Conservation (phyloP, 805 yeast species). For the Yamadazyma paraphyllophila region DNA sequence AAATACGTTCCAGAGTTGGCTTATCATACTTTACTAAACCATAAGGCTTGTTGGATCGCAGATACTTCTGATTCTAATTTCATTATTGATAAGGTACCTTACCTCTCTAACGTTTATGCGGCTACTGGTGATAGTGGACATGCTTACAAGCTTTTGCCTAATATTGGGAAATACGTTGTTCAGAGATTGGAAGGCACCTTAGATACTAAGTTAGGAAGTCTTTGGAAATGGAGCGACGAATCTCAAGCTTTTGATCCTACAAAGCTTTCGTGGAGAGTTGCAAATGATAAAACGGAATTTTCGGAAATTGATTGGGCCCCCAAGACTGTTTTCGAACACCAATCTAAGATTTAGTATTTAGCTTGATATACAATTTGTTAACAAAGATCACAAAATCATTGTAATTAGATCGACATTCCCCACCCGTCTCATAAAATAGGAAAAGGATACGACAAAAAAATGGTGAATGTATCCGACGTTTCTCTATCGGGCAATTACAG, state of each 20-base stretch:
- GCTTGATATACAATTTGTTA: not conserved
- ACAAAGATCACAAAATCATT: no score
- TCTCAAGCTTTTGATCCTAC: conserved; percentile 11
- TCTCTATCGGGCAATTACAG: not conserved
- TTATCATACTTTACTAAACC: conserved; percentile 19
- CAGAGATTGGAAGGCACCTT: conserved; percentile 10
- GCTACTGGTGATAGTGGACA: conserved; percentile 42
- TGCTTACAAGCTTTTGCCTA: conserved; percentile 36
- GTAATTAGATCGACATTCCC: no score
- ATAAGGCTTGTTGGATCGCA: conserved; percentile 31
- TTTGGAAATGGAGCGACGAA: conserved; percentile 18
- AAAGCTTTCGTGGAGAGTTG: conserved; percentile 12
- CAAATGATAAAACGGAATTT: conserved; percentile 9
- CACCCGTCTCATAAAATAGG: not conserved
- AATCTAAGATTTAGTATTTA: not conserved
- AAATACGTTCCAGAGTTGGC: conserved; percentile 41
- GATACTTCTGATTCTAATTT: conserved; percentile 34
- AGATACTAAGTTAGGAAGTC: conserved; percentile 3
- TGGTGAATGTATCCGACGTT: not conserved
- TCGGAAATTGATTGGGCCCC: conserved; percentile 12
- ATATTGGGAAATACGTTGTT: conserved; percentile 25
- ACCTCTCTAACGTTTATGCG: conserved; percentile 24
- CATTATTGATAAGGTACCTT: conserved; percentile 32
- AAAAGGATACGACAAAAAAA: not conserved
- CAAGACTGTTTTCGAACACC: not conserved